Base-by-base conservation (phyloP, 306 rosid species). In the Adenanthera pavonina region DNA sequence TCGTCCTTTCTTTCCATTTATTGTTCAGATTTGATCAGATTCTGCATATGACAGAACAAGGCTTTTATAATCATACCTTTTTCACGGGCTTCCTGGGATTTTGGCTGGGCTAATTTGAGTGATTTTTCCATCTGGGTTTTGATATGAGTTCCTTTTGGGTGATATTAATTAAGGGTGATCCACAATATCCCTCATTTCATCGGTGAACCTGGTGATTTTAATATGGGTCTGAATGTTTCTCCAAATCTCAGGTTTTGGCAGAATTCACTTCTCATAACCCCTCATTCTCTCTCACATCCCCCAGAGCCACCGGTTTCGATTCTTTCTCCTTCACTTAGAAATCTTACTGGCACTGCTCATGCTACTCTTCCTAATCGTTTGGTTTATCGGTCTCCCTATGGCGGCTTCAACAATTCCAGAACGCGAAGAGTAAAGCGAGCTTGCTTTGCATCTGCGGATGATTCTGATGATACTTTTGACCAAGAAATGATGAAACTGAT, bases 191-290 rank as follows among this genome's bases (percentile, higher is more conserved):
- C 56, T 75, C 65, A 11, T 47, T 57, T 13, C 54, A 76, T 48
- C 16, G 52, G 16, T 48, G 52, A 48, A 48, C 15, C n/a, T 64
- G 81, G 69, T 33, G 35, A 80, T 35, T 33, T 34, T 38, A 74
- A 57, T 11, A 92, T 92, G 97, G 86, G 48, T 3, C 81, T 83
- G 60, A 69, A 87, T 60, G 60, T 87, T 41, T 71, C 78, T 74
- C 79, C 87, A 25, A 71, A 86, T 72, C 66, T 75, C 36, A 85
- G 76, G 66, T 78, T 54, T 80, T 85, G 85, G 85, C 86, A 80
- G 46, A 62, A 9, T 33, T 62, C 69, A 35, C 69, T 62, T 8
- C 64, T 85, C 16, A 66, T 51, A 12, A 78, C 67, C 49, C 74
- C 83, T 44, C 75, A 51, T 14, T 51, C 84, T 71, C 34, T 74